phyloP scores from a whole-genome alignment of 768 basidiomycete genomes.

The Roridomyces roridus region DNA sequence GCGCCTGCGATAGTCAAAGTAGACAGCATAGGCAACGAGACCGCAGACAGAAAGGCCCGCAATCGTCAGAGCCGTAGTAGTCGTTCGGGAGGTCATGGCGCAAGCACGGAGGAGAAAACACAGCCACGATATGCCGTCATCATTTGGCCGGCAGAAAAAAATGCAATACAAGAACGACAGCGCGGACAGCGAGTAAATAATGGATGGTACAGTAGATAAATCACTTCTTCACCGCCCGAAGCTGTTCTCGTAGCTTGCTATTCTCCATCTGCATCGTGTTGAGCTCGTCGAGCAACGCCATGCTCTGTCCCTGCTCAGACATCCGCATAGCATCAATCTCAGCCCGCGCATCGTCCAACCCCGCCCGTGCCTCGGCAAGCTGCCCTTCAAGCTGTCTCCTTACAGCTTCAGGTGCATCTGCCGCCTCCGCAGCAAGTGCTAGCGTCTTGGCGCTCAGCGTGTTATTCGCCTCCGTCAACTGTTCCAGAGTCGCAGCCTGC shows the following conservation, averaged over 20 bases:
- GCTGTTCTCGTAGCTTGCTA: constrained; percentile 67
- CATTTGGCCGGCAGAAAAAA: too few relatives aligned
- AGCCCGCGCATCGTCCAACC: constrained; percentile 67
- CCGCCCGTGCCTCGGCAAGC: constrained; percentile 63
- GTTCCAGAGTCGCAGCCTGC: constrained; percentile 74
- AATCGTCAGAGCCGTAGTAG: constrained; percentile 45
- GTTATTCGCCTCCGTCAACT: constrained; percentile 83
- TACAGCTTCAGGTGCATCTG: constrained; percentile 59
- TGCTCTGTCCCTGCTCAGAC: constrained; percentile 81
- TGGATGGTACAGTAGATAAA: neutral
- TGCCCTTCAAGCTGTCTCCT: constrained; percentile 70
- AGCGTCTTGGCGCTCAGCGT: constrained; percentile 75
- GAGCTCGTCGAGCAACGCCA: constrained; percentile 88
- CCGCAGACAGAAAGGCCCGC: constrained; percentile 60
- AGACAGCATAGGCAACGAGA: constrained; percentile 82
- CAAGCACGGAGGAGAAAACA: neutral
- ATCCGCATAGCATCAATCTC: constrained; percentile 72
- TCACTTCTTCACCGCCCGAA: constrained; percentile 64
- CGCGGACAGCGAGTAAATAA: too few relatives aligned
- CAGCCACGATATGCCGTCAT: too few relatives aligned
- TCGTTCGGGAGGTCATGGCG: constrained; percentile 46
- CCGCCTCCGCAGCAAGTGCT: constrained; percentile 72
- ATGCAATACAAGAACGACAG: too few relatives aligned
- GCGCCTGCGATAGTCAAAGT: constrained; percentile 95
- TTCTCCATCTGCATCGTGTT: constrained; percentile 86